Conservation (phyloP, 768 basidiomycete species). For the Podaxis sp. region DNA sequence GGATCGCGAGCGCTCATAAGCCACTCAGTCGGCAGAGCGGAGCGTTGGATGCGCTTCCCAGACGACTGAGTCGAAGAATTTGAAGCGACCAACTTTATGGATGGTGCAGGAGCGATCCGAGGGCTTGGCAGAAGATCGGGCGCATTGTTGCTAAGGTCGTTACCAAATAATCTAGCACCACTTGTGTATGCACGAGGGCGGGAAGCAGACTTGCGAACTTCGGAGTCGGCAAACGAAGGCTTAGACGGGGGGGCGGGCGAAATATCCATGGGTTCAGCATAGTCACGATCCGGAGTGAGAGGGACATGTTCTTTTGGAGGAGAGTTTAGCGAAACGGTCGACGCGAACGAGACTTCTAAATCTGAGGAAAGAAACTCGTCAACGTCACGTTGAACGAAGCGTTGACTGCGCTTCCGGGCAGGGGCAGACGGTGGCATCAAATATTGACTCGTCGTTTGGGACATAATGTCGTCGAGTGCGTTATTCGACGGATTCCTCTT, state of each 20-base stretch:
- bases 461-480: constrained; percentile 46
- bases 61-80: constrained; percentile 39
- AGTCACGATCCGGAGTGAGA: constrained; percentile 48
- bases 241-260: constrained; percentile 58
- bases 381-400: constrained; percentile 45
- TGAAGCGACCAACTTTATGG: constrained; percentile 31
- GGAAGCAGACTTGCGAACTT: constrained; percentile 25
- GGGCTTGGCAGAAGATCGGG: constrained; percentile 31
- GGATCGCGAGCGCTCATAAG: constrained; percentile 29
- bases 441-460: constrained; percentile 41
- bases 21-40: constrained; percentile 68
- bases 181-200: constrained; percentile 71
- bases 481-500: constrained; percentile 47
- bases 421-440: constrained; percentile 46
- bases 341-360: constrained; percentile 80
- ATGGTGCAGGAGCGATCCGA: constrained; percentile 29
- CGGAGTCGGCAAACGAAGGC: constrained; percentile 24
- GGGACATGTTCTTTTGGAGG: constrained; percentile 51
- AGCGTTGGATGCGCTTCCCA: constrained; percentile 58
- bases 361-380: constrained; percentile 75
- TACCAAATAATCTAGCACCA: constrained; percentile 68
- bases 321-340: constrained; percentile 77
- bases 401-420: constrained; percentile 49
- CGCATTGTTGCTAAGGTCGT: constrained; percentile 63
- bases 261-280: constrained; percentile 67